A percentile compares a stretch with the other conserved stretches of the same genome.
These are phyloP conservation scores for Leishmania amazonensis DNA, from an alignment of 208 protist species.

Conservation along the genomic window DNA sequence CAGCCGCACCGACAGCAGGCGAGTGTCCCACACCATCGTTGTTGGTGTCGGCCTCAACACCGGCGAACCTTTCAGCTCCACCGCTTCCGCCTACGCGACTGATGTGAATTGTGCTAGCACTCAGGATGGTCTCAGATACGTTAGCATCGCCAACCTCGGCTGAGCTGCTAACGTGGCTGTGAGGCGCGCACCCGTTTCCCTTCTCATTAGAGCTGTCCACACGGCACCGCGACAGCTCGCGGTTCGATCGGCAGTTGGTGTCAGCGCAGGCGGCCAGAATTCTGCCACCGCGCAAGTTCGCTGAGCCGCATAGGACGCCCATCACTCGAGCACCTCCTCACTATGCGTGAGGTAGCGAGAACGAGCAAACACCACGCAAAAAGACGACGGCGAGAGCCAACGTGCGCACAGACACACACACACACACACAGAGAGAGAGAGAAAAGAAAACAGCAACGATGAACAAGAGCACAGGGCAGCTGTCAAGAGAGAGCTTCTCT, in stretches of 20 bases:
- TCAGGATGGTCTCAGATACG: not conserved
- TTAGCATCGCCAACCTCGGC: not conserved
- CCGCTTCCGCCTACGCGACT: not conserved
- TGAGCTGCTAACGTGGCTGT: conserved; percentile 12
- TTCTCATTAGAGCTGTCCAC: not conserved
- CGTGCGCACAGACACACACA: not conserved
- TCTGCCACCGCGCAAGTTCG: not conserved
- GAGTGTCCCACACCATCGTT: not conserved
- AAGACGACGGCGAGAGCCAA: not conserved
- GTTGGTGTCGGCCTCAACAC: not conserved
- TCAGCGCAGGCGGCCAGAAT: not conserved
- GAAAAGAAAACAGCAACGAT: not conserved
- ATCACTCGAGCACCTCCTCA: not conserved
- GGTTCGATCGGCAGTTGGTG: not conserved
- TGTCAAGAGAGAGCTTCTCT: not conserved
- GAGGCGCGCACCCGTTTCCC: not conserved
- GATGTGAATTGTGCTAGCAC: not conserved
- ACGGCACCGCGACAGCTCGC: not conserved
- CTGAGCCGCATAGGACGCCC: conserved; percentile 11
- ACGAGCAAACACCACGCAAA: not conserved
- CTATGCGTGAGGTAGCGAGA: not conserved
- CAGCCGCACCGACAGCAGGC: too few species aligned
- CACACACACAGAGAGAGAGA: too few species aligned
- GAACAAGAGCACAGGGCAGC: not conserved
- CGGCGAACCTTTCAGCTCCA: not conserved